Percentiles rank a stretch among this genome's conserved stretches.
phyloP scores from a whole-genome alignment of 345 rosid genomes.

The Abelmoschus esculentus region DNA sequence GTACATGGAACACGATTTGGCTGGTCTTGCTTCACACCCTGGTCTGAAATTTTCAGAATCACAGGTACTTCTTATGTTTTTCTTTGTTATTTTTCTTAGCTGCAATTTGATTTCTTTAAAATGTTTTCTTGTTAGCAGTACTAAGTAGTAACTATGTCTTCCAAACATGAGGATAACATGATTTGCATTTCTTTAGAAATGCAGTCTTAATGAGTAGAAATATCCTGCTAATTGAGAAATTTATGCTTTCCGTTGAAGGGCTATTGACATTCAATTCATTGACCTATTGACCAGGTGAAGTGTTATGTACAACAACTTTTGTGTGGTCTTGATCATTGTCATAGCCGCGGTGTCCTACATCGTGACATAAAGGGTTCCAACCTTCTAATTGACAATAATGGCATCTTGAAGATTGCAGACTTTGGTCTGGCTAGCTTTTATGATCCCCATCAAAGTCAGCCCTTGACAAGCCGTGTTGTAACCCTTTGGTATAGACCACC shows the following conservation, averaged over 20 bases:
- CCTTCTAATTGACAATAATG: constrained; percentile 84
- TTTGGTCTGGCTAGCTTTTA: constrained; percentile 91
- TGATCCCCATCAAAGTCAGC: constrained; percentile 63
- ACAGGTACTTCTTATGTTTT: constrained; percentile 43
- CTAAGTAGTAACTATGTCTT: no score
- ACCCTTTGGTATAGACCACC: constrained; percentile 82
- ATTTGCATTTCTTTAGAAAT: not conserved
- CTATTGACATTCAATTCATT: no score
- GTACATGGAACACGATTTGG: constrained; percentile 97
- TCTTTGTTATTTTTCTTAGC: not conserved
- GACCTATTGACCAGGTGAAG: constrained; percentile 54
- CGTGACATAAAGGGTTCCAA: constrained; percentile 97
- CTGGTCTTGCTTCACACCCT: constrained; percentile 93
- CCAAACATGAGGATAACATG: not conserved
- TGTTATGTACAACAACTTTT: constrained; percentile 89
- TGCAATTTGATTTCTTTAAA: not conserved
- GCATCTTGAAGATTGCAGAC: constrained; percentile 87
- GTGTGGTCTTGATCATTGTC: constrained; percentile 88
- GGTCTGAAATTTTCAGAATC: constrained; percentile 80
- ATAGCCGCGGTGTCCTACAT: constrained; percentile 83
- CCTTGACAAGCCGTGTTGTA: constrained; percentile 91
- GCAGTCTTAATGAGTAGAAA: not conserved
- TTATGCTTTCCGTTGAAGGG: no score
- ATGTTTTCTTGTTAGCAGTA: not conserved
- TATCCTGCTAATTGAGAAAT: no score